Conservation (phyloP, 176 grass and related monocot species). For the Triticum dicoccoides region DNA sequence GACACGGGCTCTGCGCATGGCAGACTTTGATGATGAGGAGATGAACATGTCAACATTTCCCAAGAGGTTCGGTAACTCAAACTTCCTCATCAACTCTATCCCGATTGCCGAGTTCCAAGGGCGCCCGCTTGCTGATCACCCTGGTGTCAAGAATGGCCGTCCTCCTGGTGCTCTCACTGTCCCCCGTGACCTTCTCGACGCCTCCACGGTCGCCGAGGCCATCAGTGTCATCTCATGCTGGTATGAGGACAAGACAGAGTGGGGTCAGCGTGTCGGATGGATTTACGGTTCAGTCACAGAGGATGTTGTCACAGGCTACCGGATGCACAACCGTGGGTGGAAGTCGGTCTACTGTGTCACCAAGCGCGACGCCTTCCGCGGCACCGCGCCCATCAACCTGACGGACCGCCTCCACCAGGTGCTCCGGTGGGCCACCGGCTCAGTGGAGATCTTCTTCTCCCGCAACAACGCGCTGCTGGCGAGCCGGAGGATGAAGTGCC, state of each 20-base stretch:
- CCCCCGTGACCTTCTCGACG: constrained; percentile 85
- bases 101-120: constrained; percentile 95
- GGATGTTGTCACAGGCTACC: constrained; percentile 97
- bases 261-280: constrained; percentile 95
- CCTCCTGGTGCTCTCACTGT: constrained; percentile 78
- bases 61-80: constrained; percentile 96
- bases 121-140: constrained; percentile 93
- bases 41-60: constrained; percentile 90
- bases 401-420: constrained; percentile 98
- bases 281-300: constrained; percentile 98
- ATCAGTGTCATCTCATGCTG: constrained; percentile 97
- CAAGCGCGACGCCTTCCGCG: constrained; percentile 92
- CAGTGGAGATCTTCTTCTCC: constrained; percentile 98
- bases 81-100: constrained; percentile 79
- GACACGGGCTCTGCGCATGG: constrained; percentile 75
- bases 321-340: constrained; percentile 99
- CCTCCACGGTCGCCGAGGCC: constrained; percentile 90
- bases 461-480: constrained; percentile 88
- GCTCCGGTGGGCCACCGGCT: constrained; percentile 94
- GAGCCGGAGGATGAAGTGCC: constrained; percentile 77
- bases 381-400: constrained; percentile 91
- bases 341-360: constrained; percentile 98
- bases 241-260: constrained; percentile 99
- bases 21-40: constrained; percentile 81
- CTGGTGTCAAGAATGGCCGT: constrained; percentile 87